phyloP scores from a whole-genome alignment of 2,329 filamentous ascomycete genomes.

The Teratosphaeria epicoccoides region DNA sequence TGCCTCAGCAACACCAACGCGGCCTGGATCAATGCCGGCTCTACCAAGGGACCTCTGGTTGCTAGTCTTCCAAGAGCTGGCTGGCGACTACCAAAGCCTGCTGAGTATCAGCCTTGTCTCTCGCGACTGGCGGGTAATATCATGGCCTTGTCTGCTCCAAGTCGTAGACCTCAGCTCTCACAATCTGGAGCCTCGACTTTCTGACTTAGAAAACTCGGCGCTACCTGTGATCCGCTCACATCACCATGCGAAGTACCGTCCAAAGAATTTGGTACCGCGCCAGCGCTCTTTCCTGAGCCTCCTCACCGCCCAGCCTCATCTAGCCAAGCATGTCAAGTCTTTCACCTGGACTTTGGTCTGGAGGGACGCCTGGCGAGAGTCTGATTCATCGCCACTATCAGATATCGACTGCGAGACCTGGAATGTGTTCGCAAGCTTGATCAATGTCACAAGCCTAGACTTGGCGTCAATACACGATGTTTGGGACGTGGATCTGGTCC shows the following conservation, averaged over 20 bases:
- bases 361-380: too few relatives aligned
- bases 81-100: conserved; percentile 2
- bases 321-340: conserved; percentile 6
- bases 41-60: conserved; percentile 2
- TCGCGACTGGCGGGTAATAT: conserved; percentile 3
- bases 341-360: conserved; percentile 9
- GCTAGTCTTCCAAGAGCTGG: conserved; percentile 5
- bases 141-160: conserved; percentile 3
- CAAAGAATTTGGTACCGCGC: conserved; percentile 3
- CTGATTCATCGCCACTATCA: too few relatives aligned
- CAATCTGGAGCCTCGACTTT: conserved; percentile 4
- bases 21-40: neutral
- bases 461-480: conserved; percentile 5
- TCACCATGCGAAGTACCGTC: conserved; percentile 1
- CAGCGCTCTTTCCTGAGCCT: conserved; percentile 7
- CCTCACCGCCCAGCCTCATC: conserved; percentile 1
- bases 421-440: conserved; percentile 3
- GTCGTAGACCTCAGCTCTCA: conserved; percentile 8
- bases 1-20: too few relatives aligned
- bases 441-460: conserved; percentile 6
- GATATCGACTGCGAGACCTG: conserved; percentile 6
- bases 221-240: conserved; percentile 3
- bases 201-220: neutral
- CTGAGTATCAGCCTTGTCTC: conserved; percentile 3
- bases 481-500: conserved; percentile 1